phyloP scores from a whole-genome alignment of 2,329 filamentous ascomycete genomes.

The Cercospora sp. region DNA sequence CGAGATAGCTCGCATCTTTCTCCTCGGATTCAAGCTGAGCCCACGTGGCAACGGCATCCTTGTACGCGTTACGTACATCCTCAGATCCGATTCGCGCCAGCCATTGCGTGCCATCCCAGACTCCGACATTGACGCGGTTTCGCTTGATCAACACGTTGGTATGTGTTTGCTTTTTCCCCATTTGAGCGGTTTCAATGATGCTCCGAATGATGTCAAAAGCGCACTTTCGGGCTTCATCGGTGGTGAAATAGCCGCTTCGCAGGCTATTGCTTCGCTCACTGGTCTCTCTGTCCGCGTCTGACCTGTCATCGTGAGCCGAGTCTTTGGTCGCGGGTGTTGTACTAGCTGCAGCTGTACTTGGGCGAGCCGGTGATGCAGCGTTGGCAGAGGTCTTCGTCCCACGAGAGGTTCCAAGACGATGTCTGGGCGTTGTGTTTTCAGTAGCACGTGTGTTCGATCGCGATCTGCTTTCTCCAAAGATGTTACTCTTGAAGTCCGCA shows the following conservation, averaged over 20 bases:
- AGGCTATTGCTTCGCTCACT: conserved; percentile 53
- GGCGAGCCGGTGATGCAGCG: conserved; percentile 9
- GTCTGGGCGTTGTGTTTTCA: conserved; percentile 20
- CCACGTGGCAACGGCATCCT: conserved; percentile 82
- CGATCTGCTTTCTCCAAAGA: conserved; percentile 18
- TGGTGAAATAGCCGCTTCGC: conserved; percentile 58
- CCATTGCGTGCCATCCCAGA: conserved; percentile 98
- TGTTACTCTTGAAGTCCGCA: conserved; percentile 33
- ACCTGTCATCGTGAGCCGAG: conserved; percentile 36
- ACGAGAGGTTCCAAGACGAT: conserved; percentile 30
- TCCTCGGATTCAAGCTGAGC: conserved; percentile 48
- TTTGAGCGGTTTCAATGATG: conserved; percentile 78
- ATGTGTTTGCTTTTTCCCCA: conserved; percentile 23
- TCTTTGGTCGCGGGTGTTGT: conserved; percentile 1
- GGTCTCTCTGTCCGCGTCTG: conserved; percentile 43
- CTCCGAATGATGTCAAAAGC: conserved; percentile 79
- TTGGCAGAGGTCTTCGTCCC: conserved; percentile 17
- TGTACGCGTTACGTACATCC: conserved; percentile 79
- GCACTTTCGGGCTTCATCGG: conserved; percentile 59
- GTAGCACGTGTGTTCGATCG: conserved; percentile 17
- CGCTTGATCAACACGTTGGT: conserved; percentile 37
- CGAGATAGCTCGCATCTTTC: conserved; percentile 33
- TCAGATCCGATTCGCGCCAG: conserved; percentile 77
- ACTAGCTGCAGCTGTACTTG: conserved; percentile 4
- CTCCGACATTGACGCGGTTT: conserved; percentile 68